Evolutionary conservation across 768 basidiomycete genomes (phyloP).

Genomic region (Gyrodon lividus): DNA sequence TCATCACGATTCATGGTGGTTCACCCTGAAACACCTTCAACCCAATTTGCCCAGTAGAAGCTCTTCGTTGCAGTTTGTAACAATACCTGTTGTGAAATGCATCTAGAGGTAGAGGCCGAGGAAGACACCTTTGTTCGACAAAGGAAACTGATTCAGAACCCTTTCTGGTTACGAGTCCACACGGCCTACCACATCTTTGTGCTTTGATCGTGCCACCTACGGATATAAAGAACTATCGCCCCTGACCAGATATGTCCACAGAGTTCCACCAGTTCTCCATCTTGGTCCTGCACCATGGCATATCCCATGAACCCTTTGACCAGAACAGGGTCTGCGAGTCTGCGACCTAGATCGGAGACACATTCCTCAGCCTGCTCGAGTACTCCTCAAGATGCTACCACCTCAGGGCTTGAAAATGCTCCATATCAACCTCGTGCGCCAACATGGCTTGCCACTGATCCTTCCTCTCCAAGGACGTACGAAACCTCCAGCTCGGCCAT

Average conservation of each 20-base stretch:
- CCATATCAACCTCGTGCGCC: neutral
- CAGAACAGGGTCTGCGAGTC: too few relatives aligned
- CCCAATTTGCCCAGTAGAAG: too few relatives aligned
- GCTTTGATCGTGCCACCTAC: slow-evolving; percentile 12
- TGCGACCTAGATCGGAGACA: neutral
- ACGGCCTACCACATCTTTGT: slow-evolving; percentile 13
- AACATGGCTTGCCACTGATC: slow-evolving; percentile 1
- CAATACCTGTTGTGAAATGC: neutral
- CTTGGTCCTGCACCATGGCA: slow-evolving; percentile 10
- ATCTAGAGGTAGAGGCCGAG: too few relatives aligned
- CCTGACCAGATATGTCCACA: neutral
- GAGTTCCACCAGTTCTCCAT: neutral
- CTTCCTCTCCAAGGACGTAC: neutral
- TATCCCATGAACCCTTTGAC: neutral
- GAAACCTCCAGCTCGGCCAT: slow-evolving; percentile 6
- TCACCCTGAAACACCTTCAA: too few relatives aligned
- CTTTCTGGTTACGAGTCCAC: neutral
- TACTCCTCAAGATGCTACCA: neutral
- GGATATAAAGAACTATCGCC: neutral
- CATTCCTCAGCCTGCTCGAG: neutral
- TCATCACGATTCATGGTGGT: too few relatives aligned
- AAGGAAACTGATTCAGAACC: neutral
- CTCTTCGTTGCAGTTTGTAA: neutral
- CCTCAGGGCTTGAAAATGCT: neutral
- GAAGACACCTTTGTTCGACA: neutral